Base-by-base conservation (phyloP, 345 rosid species). In the Sapria himalayana region DNA sequence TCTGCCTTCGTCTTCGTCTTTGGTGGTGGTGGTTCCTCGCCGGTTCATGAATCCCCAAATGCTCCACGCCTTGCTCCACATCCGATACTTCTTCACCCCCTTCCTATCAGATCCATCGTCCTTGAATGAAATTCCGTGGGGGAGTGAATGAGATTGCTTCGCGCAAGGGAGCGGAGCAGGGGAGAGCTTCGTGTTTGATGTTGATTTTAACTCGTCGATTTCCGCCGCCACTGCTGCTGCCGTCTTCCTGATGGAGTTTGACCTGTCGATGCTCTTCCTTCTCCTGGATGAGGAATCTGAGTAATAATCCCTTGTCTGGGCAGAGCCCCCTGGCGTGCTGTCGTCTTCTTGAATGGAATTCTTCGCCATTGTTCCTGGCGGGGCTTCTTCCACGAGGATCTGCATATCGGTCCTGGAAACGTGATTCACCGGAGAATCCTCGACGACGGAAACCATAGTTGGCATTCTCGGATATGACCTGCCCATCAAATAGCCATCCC, bases 271-370 rank as follows among this genome's bases (percentile, higher is more conserved):
- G 42, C 95, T 84, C 72, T 72, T 84, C 61, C 98, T 67, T 57
- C 99, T 56, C 37, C 85, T 50, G 0, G 93, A 69, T 21, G 79
- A 71, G 3, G 93, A 77, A 61, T 80, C 93, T 1, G 63, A 58
- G 57, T 91, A 91, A 39, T 91, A 91, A 39, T 84, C 93, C 62
- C 93, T 60, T 0, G 99, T 84, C 61, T 91, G 99, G 25, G 54
- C 67, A 39, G 85, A 72, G 21, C 99, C 99, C 20, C 99, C 99
- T 15, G 99, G 99, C 23, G 63, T 43, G 7, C 42, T 38, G 46
- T 69, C 82, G 3, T 63, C 84, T 38, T 52, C 81, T 35, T 53
- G 46, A 31, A 61, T 50, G 2, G 69, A 57, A 47, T 48, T 53
- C 52, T 61, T 57, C 1, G 49, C 32, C 7, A 18, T 19, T 19